These are phyloP conservation scores for Chlamydomonas urium DNA, from an alignment of 139 green algal genomes.

Conservation along the genomic window DNA sequence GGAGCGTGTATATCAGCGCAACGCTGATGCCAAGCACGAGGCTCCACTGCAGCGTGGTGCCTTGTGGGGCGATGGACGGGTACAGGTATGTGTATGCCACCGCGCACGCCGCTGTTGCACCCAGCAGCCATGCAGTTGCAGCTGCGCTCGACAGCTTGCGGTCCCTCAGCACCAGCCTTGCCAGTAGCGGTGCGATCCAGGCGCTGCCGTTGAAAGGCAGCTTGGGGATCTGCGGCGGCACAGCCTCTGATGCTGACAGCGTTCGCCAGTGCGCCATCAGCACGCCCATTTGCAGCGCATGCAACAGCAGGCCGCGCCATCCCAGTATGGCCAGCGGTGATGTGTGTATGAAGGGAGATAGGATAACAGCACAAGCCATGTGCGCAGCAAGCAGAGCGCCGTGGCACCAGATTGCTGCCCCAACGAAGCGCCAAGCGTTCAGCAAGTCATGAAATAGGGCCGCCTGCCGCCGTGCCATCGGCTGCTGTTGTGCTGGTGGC, in stretches of 20 bases:
- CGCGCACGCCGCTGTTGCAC: background rate
- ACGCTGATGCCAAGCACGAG: conserved; percentile 16
- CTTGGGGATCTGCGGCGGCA: conserved; percentile 10
- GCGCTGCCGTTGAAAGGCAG: conserved; percentile 20
- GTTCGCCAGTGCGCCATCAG: conserved; percentile 17
- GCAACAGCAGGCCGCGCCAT: conserved; percentile 4
- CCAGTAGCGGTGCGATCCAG: conserved; percentile 20
- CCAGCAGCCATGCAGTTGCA: conserved; percentile 5
- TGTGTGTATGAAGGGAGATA: background rate
- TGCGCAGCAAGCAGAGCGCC: background rate
- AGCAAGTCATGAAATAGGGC: no score
- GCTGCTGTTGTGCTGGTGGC: no score
- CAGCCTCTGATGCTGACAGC: conserved; percentile 19
- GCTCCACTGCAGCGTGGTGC: conserved; percentile 1
- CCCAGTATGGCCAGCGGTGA: background rate
- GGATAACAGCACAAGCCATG: background rate
- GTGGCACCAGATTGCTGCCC: conserved; percentile 1
- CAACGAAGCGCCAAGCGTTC: conserved; percentile 11
- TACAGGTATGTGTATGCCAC: conserved; percentile 12
- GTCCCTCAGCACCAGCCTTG: conserved; percentile 14
- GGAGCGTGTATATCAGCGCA: conserved; percentile 16
- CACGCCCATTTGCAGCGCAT: conserved; percentile 13
- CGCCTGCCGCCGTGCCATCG: no score
- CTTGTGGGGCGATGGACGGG: background rate
- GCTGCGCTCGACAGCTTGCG: background rate